phyloP scores from a whole-genome alignment of 768 basidiomycete genomes.

The Mycena pura region DNA sequence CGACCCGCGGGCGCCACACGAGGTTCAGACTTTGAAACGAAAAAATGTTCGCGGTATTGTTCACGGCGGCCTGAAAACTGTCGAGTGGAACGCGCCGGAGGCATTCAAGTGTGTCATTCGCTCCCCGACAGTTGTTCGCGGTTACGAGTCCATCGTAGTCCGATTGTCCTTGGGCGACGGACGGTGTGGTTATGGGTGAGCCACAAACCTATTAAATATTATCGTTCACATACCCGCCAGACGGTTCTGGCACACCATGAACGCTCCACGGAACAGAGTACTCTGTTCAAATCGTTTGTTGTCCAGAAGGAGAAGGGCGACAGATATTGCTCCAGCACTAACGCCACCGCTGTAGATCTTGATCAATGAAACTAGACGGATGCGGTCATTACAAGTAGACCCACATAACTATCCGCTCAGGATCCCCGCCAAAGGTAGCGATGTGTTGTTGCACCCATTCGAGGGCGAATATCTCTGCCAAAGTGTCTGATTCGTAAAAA shows the following conservation, averaged over 20 bases:
- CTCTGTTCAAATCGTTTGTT: slow-evolving; percentile 10
- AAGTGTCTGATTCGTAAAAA: too few relatives aligned
- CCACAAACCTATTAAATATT: background rate
- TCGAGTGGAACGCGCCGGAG: slow-evolving; percentile 39
- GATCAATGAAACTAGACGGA: too few relatives aligned
- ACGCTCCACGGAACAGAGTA: slow-evolving; percentile 6
- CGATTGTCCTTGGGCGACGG: background rate
- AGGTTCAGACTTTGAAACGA: slow-evolving; percentile 36
- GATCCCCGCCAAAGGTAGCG: too few relatives aligned
- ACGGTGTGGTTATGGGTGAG: background rate
- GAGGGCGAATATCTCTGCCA: too few relatives aligned
- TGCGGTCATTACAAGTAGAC: too few relatives aligned
- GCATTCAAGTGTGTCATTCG: slow-evolving; percentile 40
- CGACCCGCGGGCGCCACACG: slow-evolving; percentile 46
- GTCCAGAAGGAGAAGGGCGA: background rate
- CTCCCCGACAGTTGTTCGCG: slow-evolving; percentile 30
- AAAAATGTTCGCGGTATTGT: slow-evolving; percentile 39
- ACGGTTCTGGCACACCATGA: slow-evolving; percentile 8
- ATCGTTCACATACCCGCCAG: background rate
- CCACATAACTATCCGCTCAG: too few relatives aligned
- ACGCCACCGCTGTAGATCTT: slow-evolving; percentile 12
- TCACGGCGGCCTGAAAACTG: slow-evolving; percentile 38
- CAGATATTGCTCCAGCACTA: slow-evolving; percentile 18
- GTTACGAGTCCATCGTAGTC: slow-evolving; percentile 9
- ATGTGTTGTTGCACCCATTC: too few relatives aligned